Conservation (phyloP, 352 stramenopile genomes). For the Phytophthora citrophthora region DNA sequence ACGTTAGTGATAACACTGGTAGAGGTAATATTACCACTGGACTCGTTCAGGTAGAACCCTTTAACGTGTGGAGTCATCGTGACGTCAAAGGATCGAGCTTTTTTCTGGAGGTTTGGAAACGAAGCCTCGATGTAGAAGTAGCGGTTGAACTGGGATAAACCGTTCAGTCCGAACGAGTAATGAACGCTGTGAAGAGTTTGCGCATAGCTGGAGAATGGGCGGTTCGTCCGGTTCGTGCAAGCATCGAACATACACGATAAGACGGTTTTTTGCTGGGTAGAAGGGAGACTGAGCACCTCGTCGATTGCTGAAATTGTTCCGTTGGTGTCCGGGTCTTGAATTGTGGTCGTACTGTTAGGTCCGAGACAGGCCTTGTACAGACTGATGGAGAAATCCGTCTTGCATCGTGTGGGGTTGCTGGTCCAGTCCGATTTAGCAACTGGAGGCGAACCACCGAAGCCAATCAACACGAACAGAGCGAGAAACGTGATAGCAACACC, state of each 20-base stretch:
- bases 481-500: conserved; percentile 38
- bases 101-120: conserved; percentile 51
- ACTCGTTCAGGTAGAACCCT: conserved; percentile 50
- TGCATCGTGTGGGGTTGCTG: conserved; percentile 56
- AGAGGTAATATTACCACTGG: conserved; percentile 39
- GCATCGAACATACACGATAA: conserved; percentile 62
- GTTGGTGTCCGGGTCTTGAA: conserved; percentile 24
- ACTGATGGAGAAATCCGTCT: conserved; percentile 52
- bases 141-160: conserved; percentile 53
- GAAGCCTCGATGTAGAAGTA: conserved; percentile 69
- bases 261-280: conserved; percentile 37
- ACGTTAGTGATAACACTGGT: conserved; percentile 45
- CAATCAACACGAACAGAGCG: conserved; percentile 53
- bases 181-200: conserved; percentile 48
- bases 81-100: conserved; percentile 47
- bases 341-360: conserved; percentile 18
- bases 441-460: conserved; percentile 43
- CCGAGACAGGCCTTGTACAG: conserved; percentile 44
- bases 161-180: conserved; percentile 66
- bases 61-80: conserved; percentile 63
- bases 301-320: conserved; percentile 47
- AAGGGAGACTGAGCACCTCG: conserved; percentile 40
- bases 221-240: conserved; percentile 54
- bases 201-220: conserved; percentile 36
- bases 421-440: conserved; percentile 59